Base-by-base conservation (phyloP, 2,329 filamentous ascomycete species). In the Seiridium cupressi region DNA sequence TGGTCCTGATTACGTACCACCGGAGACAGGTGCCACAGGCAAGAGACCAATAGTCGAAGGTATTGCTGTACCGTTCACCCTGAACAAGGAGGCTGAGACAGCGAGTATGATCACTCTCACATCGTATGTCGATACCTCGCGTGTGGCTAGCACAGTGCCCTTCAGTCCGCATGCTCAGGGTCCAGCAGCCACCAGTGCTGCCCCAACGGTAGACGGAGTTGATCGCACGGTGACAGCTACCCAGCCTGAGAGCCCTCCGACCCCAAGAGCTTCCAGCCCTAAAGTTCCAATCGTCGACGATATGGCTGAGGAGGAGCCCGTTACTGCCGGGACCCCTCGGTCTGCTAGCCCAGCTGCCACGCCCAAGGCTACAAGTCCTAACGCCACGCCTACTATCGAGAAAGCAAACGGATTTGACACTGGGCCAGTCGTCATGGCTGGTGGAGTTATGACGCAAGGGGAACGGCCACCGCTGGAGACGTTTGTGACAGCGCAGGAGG, bases 61-160 rank as follows among this genome's bases (percentile, higher is more conserved):
- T 0, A 84, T 92, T 34, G 89, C 90, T 0, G 83, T 91, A 65
- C 90, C 90, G 0, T 93, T 93, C 69, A 89, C 84, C 60, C 72
- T 93, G 11, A 82, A 83, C 57, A 83, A 83, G 64, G 82, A 89
- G 26, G 83, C 84, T 2, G 83, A 85, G 3, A 89, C 86, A 18
- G 88, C 88, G 1, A 92, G 89, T 74, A 91, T 89, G 82, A 75
- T 89, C 57, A 92, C 89, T 0, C 73, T 92, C 26, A 77, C 79
- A 42, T 85, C 83, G 8, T 68, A 71, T 4, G 62, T 68, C 26
- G 73, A 74, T 13, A 55, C 68, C 4, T 74, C 72, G 63, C 69
- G 71, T 5, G 64, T 70, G 11, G 67, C 67, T 4, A 72, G 70
- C 5, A 71, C 72, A 31, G 65, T 67, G 55, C 74, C 75, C 2